Conservation (phyloP, 2,329 filamentous ascomycete species). For the Stylonectria norvegica region DNA sequence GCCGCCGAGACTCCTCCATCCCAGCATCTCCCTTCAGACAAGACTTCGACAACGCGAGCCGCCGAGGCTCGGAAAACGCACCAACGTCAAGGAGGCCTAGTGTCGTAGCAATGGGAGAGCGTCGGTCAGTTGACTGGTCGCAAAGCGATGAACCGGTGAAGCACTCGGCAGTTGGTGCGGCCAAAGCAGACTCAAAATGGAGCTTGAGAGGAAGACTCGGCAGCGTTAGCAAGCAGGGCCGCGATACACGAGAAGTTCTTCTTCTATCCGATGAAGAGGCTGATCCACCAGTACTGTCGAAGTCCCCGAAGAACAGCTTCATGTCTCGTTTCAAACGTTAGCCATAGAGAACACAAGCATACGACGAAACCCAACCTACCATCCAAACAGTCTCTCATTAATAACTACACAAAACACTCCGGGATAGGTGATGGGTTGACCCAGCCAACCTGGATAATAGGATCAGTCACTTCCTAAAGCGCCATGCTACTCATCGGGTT, state of each 20-base stretch:
- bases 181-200: slow-evolving; percentile 49
- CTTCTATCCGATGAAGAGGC: slow-evolving; percentile 3
- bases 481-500: slow-evolving; percentile 23
- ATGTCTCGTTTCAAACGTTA: slow-evolving; percentile 45
- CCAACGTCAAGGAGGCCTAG: slow-evolving; percentile 14
- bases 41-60: slow-evolving; percentile 9
- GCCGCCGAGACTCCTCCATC: slow-evolving; percentile 12
- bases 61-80: not conserved
- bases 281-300: slow-evolving; percentile 19
- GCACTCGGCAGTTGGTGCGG: slow-evolving; percentile 1
- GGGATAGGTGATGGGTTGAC: not conserved
- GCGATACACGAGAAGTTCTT: slow-evolving; percentile 13
- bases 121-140: slow-evolving; percentile 54
- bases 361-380: slow-evolving; percentile 14
- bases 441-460: slow-evolving; percentile 1
- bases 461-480: slow-evolving; percentile 1
- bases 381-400: slow-evolving; percentile 13
- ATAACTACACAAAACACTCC: slow-evolving; percentile 11
- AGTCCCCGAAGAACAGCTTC: slow-evolving; percentile 37
- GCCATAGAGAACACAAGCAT: slow-evolving; percentile 5
- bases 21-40: slow-evolving; percentile 15
- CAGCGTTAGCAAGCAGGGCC: slow-evolving; percentile 29
- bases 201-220: slow-evolving; percentile 42
- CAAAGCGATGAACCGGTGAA: slow-evolving; percentile 48
- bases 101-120: slow-evolving; percentile 19